A percentile compares a stretch with the other conserved stretches of the same genome.
These are phyloP conservation scores for Diplodia corticola DNA, from an alignment of 2,329 filamentous ascomycete genomes.

Conservation along the genomic window DNA sequence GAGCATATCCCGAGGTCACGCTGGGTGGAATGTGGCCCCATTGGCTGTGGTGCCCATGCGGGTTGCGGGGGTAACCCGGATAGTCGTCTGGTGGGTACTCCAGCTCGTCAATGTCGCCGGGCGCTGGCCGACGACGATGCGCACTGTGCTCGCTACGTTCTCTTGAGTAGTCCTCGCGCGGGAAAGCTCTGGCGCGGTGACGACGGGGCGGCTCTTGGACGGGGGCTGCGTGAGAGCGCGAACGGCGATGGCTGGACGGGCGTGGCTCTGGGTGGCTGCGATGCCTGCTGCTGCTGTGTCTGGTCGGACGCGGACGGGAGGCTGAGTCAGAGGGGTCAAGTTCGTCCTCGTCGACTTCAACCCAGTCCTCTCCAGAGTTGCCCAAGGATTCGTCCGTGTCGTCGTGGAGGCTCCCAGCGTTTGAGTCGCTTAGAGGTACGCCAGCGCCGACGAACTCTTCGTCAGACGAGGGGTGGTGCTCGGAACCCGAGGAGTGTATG, in stretches of 20 bases:
- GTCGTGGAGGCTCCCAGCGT: slow-evolving; percentile 33
- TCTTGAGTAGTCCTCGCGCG: slow-evolving; percentile 34
- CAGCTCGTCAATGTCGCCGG: slow-evolving; percentile 44
- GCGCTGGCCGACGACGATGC: slow-evolving; percentile 33
- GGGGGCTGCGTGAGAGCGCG: slow-evolving; percentile 26
- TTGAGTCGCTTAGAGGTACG: slow-evolving; percentile 29
- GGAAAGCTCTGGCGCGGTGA: slow-evolving; percentile 25
- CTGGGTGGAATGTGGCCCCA: slow-evolving; percentile 41
- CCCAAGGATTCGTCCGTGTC: slow-evolving; percentile 33
- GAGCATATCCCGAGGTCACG: slow-evolving; percentile 39
- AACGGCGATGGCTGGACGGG: slow-evolving; percentile 36
- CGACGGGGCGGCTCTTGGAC: slow-evolving; percentile 27
- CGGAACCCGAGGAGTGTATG: slow-evolving; percentile 40
- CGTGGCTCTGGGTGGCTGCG: slow-evolving; percentile 36
- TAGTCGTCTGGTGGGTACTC: slow-evolving; percentile 49
- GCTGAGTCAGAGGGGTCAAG: slow-evolving; percentile 53
- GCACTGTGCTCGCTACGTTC: slow-evolving; percentile 27
- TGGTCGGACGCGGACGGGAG: slow-evolving; percentile 40
- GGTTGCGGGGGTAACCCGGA: slow-evolving; percentile 41
- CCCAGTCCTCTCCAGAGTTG: slow-evolving; percentile 35
- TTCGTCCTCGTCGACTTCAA: slow-evolving; percentile 44
- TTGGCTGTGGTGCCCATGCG: slow-evolving; percentile 35
- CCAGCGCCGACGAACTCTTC: slow-evolving; percentile 33
- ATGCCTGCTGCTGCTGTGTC: slow-evolving; percentile 28
- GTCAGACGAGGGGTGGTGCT: slow-evolving; percentile 33